A percentile compares a stretch with the other conserved stretches of the same genome.
Conservation (phyloP, 768 basidiomycete genomes). For the Panellus pusillus region DNA sequence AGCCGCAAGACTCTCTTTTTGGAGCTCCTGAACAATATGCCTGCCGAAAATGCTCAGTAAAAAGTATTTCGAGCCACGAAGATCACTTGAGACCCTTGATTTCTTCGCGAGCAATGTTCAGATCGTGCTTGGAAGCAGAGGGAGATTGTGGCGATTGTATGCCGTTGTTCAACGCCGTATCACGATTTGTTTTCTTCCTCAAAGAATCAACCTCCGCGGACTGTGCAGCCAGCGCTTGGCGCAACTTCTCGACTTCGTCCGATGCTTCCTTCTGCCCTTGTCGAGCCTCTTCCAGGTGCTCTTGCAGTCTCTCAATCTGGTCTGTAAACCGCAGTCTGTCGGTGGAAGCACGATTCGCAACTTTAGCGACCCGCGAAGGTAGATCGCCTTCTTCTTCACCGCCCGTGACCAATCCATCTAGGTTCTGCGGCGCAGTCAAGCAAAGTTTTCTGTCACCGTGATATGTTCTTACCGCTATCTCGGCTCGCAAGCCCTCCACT, state of each 20-base stretch:
- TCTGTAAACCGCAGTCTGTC: slow-evolving; percentile 54
- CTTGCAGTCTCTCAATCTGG: slow-evolving; percentile 57
- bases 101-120: slow-evolving; percentile 56
- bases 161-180: slow-evolving; percentile 48
- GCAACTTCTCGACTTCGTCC: slow-evolving; percentile 27
- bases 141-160: slow-evolving; percentile 32
- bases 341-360: slow-evolving; percentile 45
- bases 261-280: slow-evolving; percentile 24
- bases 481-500: slow-evolving; percentile 75
- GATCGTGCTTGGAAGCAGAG: slow-evolving; percentile 52
- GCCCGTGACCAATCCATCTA: slow-evolving; percentile 56
- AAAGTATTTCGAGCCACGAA: background rate
- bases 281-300: slow-evolving; percentile 42
- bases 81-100: slow-evolving; percentile 79
- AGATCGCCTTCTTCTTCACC: slow-evolving; percentile 39
- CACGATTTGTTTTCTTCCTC: slow-evolving; percentile 62
- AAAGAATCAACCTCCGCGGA: slow-evolving; percentile 54
- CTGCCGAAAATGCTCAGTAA: slow-evolving; percentile 34
- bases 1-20: slow-evolving; percentile 69
- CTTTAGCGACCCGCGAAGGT: slow-evolving; percentile 47
- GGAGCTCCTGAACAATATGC: slow-evolving; percentile 86
- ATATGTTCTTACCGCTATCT: slow-evolving; percentile 61
- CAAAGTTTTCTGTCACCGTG: background rate
- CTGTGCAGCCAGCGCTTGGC: slow-evolving; percentile 33
- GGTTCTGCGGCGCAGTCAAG: slow-evolving; percentile 45